A percentile compares a stretch with the other conserved stretches of the same genome.
These are phyloP conservation scores for Isatis lusitanica DNA, from an alignment of 441 rosid species.

Conservation along the genomic window DNA sequence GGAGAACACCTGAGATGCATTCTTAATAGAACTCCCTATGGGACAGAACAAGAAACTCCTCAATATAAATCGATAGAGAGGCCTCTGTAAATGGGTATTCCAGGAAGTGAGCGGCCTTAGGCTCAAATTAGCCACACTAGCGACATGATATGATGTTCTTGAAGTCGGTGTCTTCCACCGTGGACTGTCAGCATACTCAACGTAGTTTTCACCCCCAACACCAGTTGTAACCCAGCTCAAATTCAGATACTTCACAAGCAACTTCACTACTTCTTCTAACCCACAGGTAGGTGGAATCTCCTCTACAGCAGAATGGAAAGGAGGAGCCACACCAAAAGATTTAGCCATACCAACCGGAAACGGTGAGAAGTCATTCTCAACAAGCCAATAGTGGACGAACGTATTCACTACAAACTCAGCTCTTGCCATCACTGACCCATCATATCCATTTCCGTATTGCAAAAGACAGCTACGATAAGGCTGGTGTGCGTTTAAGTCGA, in stretches of 20 bases:
- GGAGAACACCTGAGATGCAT: slow-evolving; percentile 71
- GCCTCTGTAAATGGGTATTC: slow-evolving; percentile 73
- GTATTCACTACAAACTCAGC: slow-evolving; percentile 78
- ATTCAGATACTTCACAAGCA: slow-evolving; percentile 79
- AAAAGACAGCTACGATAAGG: slow-evolving; percentile 75
- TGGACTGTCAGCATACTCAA: slow-evolving; percentile 43
- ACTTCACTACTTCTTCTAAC: slow-evolving; percentile 73
- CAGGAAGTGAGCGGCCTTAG: slow-evolving; percentile 53
- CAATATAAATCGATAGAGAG: slow-evolving; percentile 71
- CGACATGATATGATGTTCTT: slow-evolving; percentile 40
- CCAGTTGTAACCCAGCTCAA: slow-evolving; percentile 48
- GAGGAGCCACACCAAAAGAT: slow-evolving; percentile 55
- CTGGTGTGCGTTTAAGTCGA: slow-evolving; percentile 61
- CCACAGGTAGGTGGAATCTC: slow-evolving; percentile 75
- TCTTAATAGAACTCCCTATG: slow-evolving; percentile 66
- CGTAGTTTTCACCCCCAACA: slow-evolving; percentile 39
- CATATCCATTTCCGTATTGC: slow-evolving; percentile 61
- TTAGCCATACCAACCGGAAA: slow-evolving; percentile 53
- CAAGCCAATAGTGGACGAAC: slow-evolving; percentile 80
- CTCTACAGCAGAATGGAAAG: slow-evolving; percentile 50
- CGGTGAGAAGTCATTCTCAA: slow-evolving; percentile 91
- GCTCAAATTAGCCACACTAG: slow-evolving; percentile 44
- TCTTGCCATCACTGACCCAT: slow-evolving; percentile 51
- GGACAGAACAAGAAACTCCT: slow-evolving; percentile 84
- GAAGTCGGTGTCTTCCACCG: slow-evolving; percentile 51